Percentiles rank a stretch among this genome's conserved stretches.
phyloP scores from a whole-genome alignment of 1,284 basidiomycete species.

The Moniliella sp. region DNA sequence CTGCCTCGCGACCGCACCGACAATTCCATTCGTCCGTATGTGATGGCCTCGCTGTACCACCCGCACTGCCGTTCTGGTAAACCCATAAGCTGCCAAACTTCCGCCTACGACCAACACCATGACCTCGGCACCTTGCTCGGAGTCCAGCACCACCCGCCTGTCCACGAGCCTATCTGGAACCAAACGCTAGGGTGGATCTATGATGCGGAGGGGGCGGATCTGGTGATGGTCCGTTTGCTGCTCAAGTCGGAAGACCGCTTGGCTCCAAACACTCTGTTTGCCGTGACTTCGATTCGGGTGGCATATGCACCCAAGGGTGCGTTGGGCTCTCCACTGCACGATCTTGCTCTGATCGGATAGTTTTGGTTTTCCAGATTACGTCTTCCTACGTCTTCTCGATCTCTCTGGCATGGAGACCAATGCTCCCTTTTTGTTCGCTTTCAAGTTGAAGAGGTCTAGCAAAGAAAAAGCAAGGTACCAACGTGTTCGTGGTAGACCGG shows the following conservation, averaged over 20 bases:
- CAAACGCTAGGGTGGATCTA: constrained; percentile 17
- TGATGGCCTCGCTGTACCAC: constrained; percentile 17
- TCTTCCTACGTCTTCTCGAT: constrained; percentile 41
- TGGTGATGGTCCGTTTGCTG: constrained; percentile 15
- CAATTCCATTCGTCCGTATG: constrained; percentile 21
- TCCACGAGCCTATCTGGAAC: constrained; percentile 15
- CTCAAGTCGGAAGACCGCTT: constrained; percentile 25
- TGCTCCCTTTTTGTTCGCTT: constrained; percentile 13
- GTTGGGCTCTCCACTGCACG: not conserved
- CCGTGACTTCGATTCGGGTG: constrained; percentile 12
- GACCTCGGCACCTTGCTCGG: constrained; percentile 11
- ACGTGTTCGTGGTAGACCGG: too few relatives aligned
- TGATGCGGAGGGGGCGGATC: constrained; percentile 10
- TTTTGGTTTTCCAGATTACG: constrained; percentile 32
- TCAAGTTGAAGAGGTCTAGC: too few relatives aligned
- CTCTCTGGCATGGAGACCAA: constrained; percentile 40
- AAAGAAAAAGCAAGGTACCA: too few relatives aligned
- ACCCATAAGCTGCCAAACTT: constrained; percentile 15
- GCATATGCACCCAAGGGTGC: constrained; percentile 15
- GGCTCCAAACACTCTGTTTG: constrained; percentile 16
- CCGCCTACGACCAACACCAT: constrained; percentile 15
- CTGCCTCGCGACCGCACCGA: constrained; percentile 10
- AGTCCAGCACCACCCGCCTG: constrained; percentile 14
- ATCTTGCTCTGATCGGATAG: too few relatives aligned
- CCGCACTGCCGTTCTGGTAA: constrained; percentile 7